A percentile compares a stretch with the other conserved stretches of the same genome.
Conservation (phyloP, 2,329 filamentous ascomycete species). For the Thelonectria rubi region DNA sequence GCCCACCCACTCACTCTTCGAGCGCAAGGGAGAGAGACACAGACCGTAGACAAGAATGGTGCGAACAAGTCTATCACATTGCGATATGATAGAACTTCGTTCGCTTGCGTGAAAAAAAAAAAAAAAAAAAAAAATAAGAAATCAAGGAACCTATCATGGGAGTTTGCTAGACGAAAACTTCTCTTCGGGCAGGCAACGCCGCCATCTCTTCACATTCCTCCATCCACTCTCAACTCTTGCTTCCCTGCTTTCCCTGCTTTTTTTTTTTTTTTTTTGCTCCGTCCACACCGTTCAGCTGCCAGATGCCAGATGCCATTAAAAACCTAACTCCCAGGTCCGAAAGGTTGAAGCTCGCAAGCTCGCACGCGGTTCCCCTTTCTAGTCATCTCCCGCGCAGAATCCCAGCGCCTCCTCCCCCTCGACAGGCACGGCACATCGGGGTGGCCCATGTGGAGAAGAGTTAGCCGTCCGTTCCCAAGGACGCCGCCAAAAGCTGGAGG, state of each 20-base stretch:
- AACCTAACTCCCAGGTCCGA: no score
- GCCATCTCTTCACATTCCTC: not conserved
- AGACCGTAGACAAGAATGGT: no score
- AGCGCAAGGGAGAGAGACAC: no score
- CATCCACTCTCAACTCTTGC: not conserved
- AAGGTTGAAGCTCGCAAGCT: no score
- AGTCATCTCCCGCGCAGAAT: no score
- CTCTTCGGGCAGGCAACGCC: not conserved
- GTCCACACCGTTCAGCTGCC: not conserved
- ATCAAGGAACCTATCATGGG: not conserved
- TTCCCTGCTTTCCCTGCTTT: not conserved
- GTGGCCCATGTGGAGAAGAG: conserved; percentile 12
- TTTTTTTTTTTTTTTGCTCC: not conserved
- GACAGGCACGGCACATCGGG: not conserved
- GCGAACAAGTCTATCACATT: no score
- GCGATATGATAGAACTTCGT: no score
- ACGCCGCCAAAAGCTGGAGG: not conserved
- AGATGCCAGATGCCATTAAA: not conserved
- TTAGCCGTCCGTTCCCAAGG: no score
- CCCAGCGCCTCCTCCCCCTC: not conserved
- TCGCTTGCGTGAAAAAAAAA: not conserved
- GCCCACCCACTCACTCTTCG: no score
- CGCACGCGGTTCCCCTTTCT: no score
- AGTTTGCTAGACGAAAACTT: no score
- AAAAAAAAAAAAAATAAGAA: not conserved